Percentiles rank a stretch among this genome's conserved stretches.
These are phyloP conservation scores for Aspergillus persii DNA, from an alignment of 2,329 filamentous ascomycete species.

Conservation along the genomic window DNA sequence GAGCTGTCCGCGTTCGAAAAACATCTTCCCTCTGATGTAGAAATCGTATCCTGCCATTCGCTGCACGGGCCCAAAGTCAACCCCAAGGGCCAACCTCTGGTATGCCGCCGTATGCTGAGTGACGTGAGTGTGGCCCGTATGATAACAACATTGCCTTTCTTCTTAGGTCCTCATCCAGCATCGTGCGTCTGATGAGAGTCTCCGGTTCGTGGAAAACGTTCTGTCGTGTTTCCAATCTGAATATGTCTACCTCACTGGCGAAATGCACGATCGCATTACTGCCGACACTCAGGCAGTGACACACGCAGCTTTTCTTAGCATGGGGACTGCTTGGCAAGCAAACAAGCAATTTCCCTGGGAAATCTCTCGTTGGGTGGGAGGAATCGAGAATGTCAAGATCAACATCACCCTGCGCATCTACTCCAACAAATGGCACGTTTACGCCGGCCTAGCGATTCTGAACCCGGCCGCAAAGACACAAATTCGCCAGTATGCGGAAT, in stretches of 20 bases:
- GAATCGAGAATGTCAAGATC: slow-evolving; percentile 99
- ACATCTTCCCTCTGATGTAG: slow-evolving; percentile 80
- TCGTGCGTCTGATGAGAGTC: slow-evolving; percentile 73
- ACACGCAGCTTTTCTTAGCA: slow-evolving; percentile 92
- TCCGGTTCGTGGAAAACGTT: slow-evolving; percentile 75
- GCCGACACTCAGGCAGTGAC: slow-evolving; percentile 98
- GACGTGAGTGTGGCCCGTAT: slow-evolving; percentile 6
- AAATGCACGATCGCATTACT: slow-evolving; percentile 92
- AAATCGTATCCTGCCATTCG: slow-evolving; percentile 94
- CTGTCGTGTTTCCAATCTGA: slow-evolving; percentile 82
- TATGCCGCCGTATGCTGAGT: slow-evolving; percentile 40
- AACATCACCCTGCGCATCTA: slow-evolving; percentile 98
- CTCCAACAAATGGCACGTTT: slow-evolving; percentile 98
- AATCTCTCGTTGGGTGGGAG: slow-evolving; percentile 88
- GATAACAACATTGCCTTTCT: slow-evolving; percentile 9
- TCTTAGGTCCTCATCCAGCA: slow-evolving; percentile 79
- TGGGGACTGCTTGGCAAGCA: slow-evolving; percentile 97
- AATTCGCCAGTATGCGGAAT: slow-evolving; percentile 89
- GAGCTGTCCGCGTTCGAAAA: slow-evolving; percentile 92
- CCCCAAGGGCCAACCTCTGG: slow-evolving; percentile 82
- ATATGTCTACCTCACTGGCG: slow-evolving; percentile 80
- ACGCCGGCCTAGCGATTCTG: slow-evolving; percentile 92
- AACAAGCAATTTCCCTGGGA: slow-evolving; percentile 98
- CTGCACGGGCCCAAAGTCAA: slow-evolving; percentile 91
- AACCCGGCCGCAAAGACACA: slow-evolving; percentile 91